Conservation (phyloP, 805 yeast species). For the Starmerella sp. region DNA sequence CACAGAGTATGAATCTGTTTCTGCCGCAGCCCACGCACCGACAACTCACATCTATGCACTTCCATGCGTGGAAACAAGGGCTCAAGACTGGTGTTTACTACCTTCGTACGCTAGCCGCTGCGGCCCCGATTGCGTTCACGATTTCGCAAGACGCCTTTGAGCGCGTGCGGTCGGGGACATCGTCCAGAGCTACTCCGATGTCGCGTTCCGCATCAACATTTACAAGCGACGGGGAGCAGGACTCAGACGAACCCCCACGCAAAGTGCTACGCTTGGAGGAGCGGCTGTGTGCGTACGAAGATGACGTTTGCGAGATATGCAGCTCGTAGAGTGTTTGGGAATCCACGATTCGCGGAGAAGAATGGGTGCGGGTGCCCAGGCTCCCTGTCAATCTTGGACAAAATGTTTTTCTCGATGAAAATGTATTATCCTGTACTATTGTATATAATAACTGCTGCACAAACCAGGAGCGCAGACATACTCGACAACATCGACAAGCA, state of each 20-base stretch:
- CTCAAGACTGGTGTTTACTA: slow-evolving; percentile 96
- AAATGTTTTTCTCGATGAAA: too few relatives aligned
- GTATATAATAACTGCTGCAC: too few relatives aligned
- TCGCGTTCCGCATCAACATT: not conserved
- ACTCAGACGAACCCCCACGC: not conserved
- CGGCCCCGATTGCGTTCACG: slow-evolving; percentile 87
- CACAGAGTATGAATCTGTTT: slow-evolving; percentile 87
- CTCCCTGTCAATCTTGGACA: too few relatives aligned
- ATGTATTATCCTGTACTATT: too few relatives aligned
- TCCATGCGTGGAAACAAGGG: slow-evolving; percentile 95
- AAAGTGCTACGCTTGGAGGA: not conserved
- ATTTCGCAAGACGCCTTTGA: slow-evolving; percentile 34
- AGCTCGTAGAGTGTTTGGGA: not conserved
- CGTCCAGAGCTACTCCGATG: not conserved
- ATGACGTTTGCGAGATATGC: not conserved
- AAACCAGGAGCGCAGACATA: too few relatives aligned
- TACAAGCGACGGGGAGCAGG: not conserved
- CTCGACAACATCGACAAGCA: too few relatives aligned
- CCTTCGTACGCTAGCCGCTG: slow-evolving; percentile 88
- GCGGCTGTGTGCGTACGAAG: not conserved
- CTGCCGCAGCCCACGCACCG: slow-evolving; percentile 82
- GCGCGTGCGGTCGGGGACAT: slow-evolving; percentile 1
- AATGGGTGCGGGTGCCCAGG: too few relatives aligned
- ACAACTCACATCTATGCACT: slow-evolving; percentile 91
- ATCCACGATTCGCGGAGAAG: too few relatives aligned